phyloP scores from a whole-genome alignment of 2,329 filamentous ascomycete genomes.

The Trichoderma oligosporum region DNA sequence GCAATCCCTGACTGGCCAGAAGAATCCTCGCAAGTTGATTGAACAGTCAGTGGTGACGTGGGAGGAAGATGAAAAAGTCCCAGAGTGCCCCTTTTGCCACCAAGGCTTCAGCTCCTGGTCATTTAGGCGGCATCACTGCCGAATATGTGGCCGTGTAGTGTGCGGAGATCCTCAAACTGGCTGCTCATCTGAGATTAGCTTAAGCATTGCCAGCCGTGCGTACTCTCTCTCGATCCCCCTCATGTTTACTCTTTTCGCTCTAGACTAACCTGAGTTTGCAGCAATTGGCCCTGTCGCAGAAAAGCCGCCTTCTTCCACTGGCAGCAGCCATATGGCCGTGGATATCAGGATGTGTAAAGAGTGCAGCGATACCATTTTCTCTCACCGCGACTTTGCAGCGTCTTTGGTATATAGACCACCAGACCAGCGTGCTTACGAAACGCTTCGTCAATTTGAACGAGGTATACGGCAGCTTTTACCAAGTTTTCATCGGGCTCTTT shows the following conservation, averaged over 20 bases:
- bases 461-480: conserved; percentile 80
- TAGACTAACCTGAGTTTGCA: neutral
- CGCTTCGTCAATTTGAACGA: conserved; percentile 79
- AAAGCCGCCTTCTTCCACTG: conserved; percentile 35
- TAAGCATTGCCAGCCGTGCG: conserved; percentile 64
- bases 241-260: no score
- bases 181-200: conserved; percentile 79
- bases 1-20: conserved; percentile 61
- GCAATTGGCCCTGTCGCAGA: conserved; percentile 36
- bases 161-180: conserved; percentile 81
- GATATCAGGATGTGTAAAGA: conserved; percentile 91
- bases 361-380: conserved; percentile 63
- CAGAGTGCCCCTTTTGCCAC: conserved; percentile 87
- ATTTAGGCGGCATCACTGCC: conserved; percentile 89
- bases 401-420: conserved; percentile 65
- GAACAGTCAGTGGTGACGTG: conserved; percentile 93
- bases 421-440: conserved; percentile 77
- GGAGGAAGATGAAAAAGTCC: conserved; percentile 83
- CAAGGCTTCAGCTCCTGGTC: conserved; percentile 94
- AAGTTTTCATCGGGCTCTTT: conserved; percentile 74
- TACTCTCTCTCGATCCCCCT: neutral
- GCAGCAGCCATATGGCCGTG: conserved; percentile 57
- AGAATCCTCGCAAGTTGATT: conserved; percentile 71
- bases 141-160: conserved; percentile 88
- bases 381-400: conserved; percentile 70